Percentiles rank a stretch among this genome's conserved stretches.
Conservation (phyloP, 2,329 filamentous ascomycete genomes). For the Sporothrix variecibatus region DNA sequence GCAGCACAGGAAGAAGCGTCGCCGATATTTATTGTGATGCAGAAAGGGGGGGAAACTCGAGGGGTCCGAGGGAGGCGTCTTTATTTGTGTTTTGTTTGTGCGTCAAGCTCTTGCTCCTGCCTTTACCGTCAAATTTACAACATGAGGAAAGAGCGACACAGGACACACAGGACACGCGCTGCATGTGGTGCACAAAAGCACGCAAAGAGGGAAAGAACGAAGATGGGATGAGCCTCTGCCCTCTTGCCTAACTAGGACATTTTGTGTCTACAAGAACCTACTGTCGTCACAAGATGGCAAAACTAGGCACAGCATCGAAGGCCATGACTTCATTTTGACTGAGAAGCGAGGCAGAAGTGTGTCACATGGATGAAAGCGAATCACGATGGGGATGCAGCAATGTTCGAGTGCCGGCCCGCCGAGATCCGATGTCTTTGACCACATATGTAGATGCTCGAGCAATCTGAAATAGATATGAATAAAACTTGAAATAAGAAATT, state of each 20-base stretch:
- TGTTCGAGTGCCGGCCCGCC: not conserved
- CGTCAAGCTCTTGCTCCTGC: not conserved
- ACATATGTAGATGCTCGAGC: not conserved
- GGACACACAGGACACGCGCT: not conserved
- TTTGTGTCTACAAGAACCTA: not conserved
- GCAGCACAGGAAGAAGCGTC: not conserved
- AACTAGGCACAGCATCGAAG: not conserved
- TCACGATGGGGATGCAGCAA: not conserved
- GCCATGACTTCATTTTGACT: not conserved
- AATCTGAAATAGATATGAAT: not conserved
- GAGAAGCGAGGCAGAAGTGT: not conserved
- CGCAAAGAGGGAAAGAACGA: conserved; percentile 15
- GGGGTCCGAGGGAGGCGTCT: not conserved
- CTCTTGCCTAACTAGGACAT: not conserved
- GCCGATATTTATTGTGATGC: not conserved
- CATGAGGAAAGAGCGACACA: conserved; percentile 24
- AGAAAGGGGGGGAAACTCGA: not conserved
- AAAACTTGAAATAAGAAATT: not conserved
- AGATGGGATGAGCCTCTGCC: not conserved
- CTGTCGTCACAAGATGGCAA: not conserved
- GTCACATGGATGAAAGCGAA: not conserved
- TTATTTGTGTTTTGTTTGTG: not conserved
- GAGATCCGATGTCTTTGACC: not conserved
- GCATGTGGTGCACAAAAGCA: not conserved
- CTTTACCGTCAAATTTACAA: not conserved